Base-by-base conservation (phyloP, 2,329 filamentous ascomycete genomes). In the Aspergillus tanneri region DNA sequence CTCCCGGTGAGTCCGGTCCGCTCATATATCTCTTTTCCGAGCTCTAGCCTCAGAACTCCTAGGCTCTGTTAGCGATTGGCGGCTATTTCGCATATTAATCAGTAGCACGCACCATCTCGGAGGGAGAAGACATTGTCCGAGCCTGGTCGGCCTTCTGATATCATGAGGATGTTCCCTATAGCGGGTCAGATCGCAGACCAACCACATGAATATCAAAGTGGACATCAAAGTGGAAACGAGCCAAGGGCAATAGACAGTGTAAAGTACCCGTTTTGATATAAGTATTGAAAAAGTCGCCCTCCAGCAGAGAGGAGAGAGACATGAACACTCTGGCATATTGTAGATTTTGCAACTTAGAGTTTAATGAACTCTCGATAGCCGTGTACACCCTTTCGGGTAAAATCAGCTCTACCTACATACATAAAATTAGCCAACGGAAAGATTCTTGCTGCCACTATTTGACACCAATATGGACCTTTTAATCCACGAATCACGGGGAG, bases 11-110 rank as follows among this genome's bases (percentile, higher is more conserved):
- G 75, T 0, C 93, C 93, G 38, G 86, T 84, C 39, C 85, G 80
- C 68, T 97, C 90, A 67, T 91, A 96, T 0, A 82, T 84, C 45
- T 90, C 84, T 57, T 86, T 90, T 54, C 90, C 86, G 21, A 97
- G 77, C 58, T 89, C 87, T 59, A 99, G 77, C 3, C 78, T 82
- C 25, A 99, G 75, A 0, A 81, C 72, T 0, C 89, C 89, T 88
- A 21, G 14, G 3, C 11, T 21, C 19, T 11, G 24, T 54, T 25
- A 54, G 45, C 12, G 39, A 23, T 23, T 4, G 14, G 21, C 21
- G 18, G 4, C 5, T 19, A 34, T 6, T 37, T 19, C 10, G 14
- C 16, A 19, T n/a, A 8, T 23, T 48, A n/a, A 47, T n/a, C 5
- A 25, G 47, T 24, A 19, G 4, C 6, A 27, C 66, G 43, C 73